phyloP scores from a whole-genome alignment of 371 early-diverging fungal species.

The Apophysomyces variabilis region DNA sequence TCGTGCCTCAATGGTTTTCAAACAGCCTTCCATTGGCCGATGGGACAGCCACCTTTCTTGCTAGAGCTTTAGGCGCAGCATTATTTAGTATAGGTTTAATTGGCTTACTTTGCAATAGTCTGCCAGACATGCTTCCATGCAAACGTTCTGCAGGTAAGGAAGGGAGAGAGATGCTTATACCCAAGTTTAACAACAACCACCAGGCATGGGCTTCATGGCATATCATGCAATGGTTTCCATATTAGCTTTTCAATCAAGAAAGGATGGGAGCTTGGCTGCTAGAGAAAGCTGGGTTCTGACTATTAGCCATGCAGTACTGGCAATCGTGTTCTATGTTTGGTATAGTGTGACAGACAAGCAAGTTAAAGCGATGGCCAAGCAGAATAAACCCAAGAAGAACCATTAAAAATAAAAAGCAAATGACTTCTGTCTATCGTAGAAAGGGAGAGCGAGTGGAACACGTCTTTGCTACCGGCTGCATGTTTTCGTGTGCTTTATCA shows the following conservation, averaged over 20 bases:
- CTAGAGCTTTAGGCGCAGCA: slow-evolving; percentile 41
- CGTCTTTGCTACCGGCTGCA: no score
- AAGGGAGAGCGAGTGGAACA: no score
- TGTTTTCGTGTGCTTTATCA: no score
- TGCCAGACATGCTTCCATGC: slow-evolving; percentile 51
- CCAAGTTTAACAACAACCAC: background rate
- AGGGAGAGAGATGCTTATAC: background rate
- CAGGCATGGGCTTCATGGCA: slow-evolving; percentile 39
- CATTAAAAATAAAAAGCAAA: slow-evolving; percentile 1
- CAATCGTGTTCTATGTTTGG: slow-evolving; percentile 43
- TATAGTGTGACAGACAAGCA: slow-evolving; percentile 45
- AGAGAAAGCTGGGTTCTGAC: slow-evolving; percentile 22
- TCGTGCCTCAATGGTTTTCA: slow-evolving; percentile 27
- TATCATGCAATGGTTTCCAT: slow-evolving; percentile 39
- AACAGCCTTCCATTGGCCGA: slow-evolving; percentile 22
- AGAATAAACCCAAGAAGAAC: slow-evolving; percentile 9
- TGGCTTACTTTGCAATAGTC: slow-evolving; percentile 33
- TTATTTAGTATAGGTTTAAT: slow-evolving; percentile 27
- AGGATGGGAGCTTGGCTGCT: slow-evolving; percentile 25
- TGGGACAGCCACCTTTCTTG: slow-evolving; percentile 20
- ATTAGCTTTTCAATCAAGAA: slow-evolving; percentile 34
- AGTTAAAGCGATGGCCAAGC: slow-evolving; percentile 39
- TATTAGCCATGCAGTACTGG: slow-evolving; percentile 28
- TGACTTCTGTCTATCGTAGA: no score
- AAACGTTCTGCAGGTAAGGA: slow-evolving; percentile 48